A percentile compares a stretch with the other conserved stretches of the same genome.
Conservation (phyloP, 768 basidiomycete species). For the Sporobolomyces pararoseus region DNA sequence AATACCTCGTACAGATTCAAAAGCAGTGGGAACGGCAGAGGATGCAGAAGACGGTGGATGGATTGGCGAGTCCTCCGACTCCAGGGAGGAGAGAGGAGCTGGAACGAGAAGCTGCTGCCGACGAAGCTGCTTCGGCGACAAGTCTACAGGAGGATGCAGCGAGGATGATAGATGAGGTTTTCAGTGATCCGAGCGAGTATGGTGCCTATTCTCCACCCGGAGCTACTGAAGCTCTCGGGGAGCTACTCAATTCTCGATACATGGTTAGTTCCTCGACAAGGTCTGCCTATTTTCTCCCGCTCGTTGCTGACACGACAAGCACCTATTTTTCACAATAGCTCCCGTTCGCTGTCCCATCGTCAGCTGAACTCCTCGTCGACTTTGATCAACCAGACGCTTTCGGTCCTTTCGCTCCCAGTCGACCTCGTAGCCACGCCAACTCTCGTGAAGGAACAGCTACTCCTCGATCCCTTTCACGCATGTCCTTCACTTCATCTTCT, state of each 20-base stretch:
- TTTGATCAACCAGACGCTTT: slow-evolving; percentile 30
- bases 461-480: slow-evolving; percentile 22
- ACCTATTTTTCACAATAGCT: slow-evolving; percentile 20
- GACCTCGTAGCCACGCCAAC: not conserved
- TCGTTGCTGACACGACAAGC: too few relatives aligned
- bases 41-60: slow-evolving; percentile 26
- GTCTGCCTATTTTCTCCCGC: not conserved
- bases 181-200: slow-evolving; percentile 55
- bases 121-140: slow-evolving; percentile 21
- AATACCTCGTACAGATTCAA: slow-evolving; percentile 90
- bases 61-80: slow-evolving; percentile 61
- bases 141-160: slow-evolving; percentile 41
- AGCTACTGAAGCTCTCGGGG: slow-evolving; percentile 77
- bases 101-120: slow-evolving; percentile 8
- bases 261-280: slow-evolving; percentile 65
- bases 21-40: slow-evolving; percentile 82
- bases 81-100: slow-evolving; percentile 54
- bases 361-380: slow-evolving; percentile 39
- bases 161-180: slow-evolving; percentile 69
- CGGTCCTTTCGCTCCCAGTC: slow-evolving; percentile 25
- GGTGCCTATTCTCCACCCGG: slow-evolving; percentile 72
- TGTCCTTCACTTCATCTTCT: slow-evolving; percentile 14
- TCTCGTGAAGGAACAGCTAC: slow-evolving; percentile 8
- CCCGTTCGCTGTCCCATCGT: slow-evolving; percentile 39
- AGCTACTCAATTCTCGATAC: slow-evolving; percentile 83